Evolutionary conservation across 192 early-diverging fungal genomes (phyloP), one percentile per base, ranked within the genome.

Genomic region (Rhizophagus sp.): DNA sequence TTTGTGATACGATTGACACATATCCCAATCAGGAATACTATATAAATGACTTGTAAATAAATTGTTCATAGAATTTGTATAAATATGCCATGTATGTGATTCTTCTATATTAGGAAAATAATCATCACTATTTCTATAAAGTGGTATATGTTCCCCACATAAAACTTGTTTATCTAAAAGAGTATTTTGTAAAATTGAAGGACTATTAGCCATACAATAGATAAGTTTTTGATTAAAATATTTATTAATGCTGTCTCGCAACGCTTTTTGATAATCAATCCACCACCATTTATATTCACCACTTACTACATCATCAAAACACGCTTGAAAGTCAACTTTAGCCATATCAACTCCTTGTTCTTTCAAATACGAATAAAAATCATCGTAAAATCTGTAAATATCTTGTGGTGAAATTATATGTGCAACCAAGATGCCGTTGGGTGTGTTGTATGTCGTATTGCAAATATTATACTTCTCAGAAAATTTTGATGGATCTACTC

Each of bases 1-100:
- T 8, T 49, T 50, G 49, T 81, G 82, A 7, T 82, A 74, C n/a
- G 88, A 84, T 76, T 86, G 79, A 67, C 89, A 91, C 89, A 91
- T 91, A 61, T 90, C 90, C 78, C 89, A 91, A 71, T 91, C 89
- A 0, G 74, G 72, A 25, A 73, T 75, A 15, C 68, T 67, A 17
- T 49, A 24, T 22, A 88, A 65, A 13, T 57, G 34, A 17, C 78
- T 76, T 52, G 86, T 90, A 87, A 84, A 89, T 6, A 90, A 49
- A 11, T 79, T 65, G 80, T 90, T 90, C 25, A 87, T 82, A 52
- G 86, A 76, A 73, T 91, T 91, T 72, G 83, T 80, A 77, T 90
- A 87, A 49, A 90, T 84, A 83, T 91, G 90, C 85, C 87, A 90
- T 5, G 84, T 67, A 76, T 91, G 88, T 0, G 84, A 85, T n/a